Percentiles rank a stretch among this genome's conserved stretches.
phyloP scores from a whole-genome alignment of 2,329 filamentous ascomycete species.

The Paramyrothecium sp. region DNA sequence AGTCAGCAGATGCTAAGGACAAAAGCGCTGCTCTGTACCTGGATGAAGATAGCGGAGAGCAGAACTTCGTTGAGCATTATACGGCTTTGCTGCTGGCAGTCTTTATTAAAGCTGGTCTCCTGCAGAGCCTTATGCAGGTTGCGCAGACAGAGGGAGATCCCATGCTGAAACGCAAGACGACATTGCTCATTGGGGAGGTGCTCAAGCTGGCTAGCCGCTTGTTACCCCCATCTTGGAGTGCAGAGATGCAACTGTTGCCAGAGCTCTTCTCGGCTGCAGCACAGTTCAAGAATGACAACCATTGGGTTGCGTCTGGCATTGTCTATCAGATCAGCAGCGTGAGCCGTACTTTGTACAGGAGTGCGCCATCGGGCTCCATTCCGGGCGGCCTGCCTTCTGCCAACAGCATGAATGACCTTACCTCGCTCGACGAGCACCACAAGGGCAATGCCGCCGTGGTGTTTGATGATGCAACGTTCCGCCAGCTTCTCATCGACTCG shows the following conservation, averaged over 20 bases:
- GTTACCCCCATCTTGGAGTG: conserved; percentile 78
- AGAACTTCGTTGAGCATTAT: conserved; percentile 92
- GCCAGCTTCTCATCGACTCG: conserved; percentile 70
- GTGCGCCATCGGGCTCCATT: conserved; percentile 50
- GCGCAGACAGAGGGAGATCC: conserved; percentile 67
- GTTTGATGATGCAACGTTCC: conserved; percentile 62
- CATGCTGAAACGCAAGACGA: conserved; percentile 81
- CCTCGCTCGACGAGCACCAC: conserved; percentile 54
- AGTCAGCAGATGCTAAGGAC: conserved; percentile 53
- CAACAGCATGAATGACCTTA: conserved; percentile 46
- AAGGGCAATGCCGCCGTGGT: conserved; percentile 45
- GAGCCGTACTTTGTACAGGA: conserved; percentile 86
- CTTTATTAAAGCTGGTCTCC: conserved; percentile 77
- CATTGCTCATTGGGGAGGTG: conserved; percentile 85
- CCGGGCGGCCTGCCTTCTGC: conserved; percentile 38
- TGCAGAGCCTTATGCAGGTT: conserved; percentile 60
- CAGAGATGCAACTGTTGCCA: conserved; percentile 82
- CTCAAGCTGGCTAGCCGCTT: conserved; percentile 85
- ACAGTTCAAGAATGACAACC: conserved; percentile 66
- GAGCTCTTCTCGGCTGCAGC: conserved; percentile 78
- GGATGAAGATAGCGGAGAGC: conserved; percentile 68
- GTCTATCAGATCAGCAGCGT: conserved; percentile 99
- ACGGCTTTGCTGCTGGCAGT: conserved; percentile 84
- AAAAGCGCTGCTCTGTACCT: conserved; percentile 50
- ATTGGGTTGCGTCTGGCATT: conserved; percentile 81